phyloP scores from a whole-genome alignment of 2,329 filamentous ascomycete genomes.

The Aspergillus latus region DNA sequence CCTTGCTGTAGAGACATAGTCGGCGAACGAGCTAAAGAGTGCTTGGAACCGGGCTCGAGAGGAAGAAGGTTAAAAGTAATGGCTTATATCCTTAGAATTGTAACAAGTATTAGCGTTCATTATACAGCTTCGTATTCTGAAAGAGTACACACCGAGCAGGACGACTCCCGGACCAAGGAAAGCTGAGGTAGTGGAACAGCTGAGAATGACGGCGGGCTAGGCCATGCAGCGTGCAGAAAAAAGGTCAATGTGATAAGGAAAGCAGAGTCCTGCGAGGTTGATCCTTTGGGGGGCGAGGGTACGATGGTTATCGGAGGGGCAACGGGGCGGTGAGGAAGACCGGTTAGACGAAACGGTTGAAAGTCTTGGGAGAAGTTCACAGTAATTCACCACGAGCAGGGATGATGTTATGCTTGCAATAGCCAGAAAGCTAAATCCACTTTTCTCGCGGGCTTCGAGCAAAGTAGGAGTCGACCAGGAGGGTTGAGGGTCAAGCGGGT shows the following conservation, averaged over 20 bases:
- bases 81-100: background rate
- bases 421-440: background rate
- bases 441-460: background rate
- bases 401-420: conserved; percentile 10
- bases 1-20: conserved; percentile 29
- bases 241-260: background rate
- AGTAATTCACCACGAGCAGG: background rate
- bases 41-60: background rate
- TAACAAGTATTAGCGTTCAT: conserved; percentile 8
- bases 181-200: background rate
- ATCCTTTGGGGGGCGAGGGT: background rate
- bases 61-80: background rate
- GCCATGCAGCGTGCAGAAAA: conserved; percentile 10
- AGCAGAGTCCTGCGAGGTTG: background rate
- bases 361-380: background rate
- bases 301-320: conserved; percentile 7
- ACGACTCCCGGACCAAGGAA: background rate
- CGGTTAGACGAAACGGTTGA: conserved; percentile 7
- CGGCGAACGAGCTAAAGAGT: background rate
- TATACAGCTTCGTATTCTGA: background rate
- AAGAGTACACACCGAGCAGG: background rate
- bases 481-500: background rate
- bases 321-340: conserved; percentile 9
- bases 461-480: background rate
- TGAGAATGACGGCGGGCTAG: conserved; percentile 12